phyloP scores from a whole-genome alignment of 2,329 filamentous ascomycete species.

The Sclerotinia spermophila region DNA sequence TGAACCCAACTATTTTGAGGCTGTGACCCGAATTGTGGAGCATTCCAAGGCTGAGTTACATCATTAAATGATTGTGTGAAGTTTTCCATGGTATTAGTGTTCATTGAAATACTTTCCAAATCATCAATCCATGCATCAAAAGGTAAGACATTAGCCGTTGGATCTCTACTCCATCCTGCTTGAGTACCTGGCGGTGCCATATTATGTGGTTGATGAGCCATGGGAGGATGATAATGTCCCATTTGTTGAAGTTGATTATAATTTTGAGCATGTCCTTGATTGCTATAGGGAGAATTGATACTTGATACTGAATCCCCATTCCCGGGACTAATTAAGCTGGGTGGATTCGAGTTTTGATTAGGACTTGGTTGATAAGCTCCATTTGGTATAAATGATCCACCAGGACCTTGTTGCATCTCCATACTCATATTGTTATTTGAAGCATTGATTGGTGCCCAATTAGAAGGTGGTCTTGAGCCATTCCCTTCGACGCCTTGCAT shows the following conservation, averaged over 20 bases:
- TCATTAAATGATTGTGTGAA: conserved; percentile 15
- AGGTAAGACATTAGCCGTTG: not conserved
- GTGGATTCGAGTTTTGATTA: conserved; percentile 28
- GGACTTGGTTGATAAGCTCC: conserved; percentile 27
- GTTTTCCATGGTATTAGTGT: conserved; percentile 17
- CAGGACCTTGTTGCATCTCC: conserved; percentile 30
- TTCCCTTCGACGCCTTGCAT: conserved; percentile 35
- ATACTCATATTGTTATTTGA: conserved; percentile 26
- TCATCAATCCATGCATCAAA: conserved; percentile 14
- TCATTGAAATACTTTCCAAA: conserved; percentile 18
- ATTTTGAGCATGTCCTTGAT: conserved; percentile 15
- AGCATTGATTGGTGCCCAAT: conserved; percentile 34
- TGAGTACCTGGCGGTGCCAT: conserved; percentile 19
- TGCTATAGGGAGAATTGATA: conserved; percentile 31
- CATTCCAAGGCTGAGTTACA: conserved; percentile 7
- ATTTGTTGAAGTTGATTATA: conserved; percentile 16
- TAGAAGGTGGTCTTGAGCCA: conserved; percentile 25
- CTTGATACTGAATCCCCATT: conserved; percentile 31
- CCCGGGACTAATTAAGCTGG: conserved; percentile 29
- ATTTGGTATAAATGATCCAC: conserved; percentile 24
- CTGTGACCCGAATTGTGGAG: conserved; percentile 9
- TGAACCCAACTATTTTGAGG: not conserved
- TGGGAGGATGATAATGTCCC: conserved; percentile 12
- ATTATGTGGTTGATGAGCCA: conserved; percentile 8
- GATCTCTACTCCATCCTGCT: conserved; percentile 13